A percentile compares a stretch with the other conserved stretches of the same genome.
Conservation (phyloP, 2,329 filamentous ascomycete genomes). For the Metarhizium humberi region DNA sequence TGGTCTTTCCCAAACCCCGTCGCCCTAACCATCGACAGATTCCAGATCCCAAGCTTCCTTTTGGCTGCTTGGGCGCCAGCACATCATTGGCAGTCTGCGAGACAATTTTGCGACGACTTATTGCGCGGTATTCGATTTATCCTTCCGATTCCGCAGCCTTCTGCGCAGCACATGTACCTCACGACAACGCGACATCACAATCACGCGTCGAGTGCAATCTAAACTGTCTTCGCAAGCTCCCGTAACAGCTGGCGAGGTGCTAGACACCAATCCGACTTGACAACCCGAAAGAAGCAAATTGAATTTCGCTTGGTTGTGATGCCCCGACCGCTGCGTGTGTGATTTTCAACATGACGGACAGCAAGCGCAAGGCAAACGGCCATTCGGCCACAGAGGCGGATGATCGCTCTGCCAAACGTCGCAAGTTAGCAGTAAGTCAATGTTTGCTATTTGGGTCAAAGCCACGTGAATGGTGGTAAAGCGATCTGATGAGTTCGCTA, state of each 20-base stretch:
- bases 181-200: conserved; percentile 9
- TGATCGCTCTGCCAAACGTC: conserved; percentile 47
- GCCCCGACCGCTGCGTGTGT: conserved; percentile 15
- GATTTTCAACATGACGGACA: conserved; percentile 35
- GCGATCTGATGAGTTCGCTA: background rate
- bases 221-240: background rate
- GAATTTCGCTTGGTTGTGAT: conserved; percentile 14
- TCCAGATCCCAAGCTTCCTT: background rate
- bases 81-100: background rate
- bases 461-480: background rate
- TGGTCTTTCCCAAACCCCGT: conserved; percentile 2
- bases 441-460: background rate
- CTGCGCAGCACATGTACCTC: conserved; percentile 1
- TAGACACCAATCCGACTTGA: background rate
- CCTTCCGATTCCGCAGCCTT: conserved; percentile 1
- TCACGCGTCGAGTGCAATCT: conserved; percentile 12
- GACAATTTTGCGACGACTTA: background rate
- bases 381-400: conserved; percentile 34
- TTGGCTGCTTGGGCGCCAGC: background rate
- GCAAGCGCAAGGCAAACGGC: conserved; percentile 47
- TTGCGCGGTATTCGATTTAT: background rate
- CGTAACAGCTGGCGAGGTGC: background rate
- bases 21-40: background rate
- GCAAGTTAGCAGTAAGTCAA: conserved; percentile 39
- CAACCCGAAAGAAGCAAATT: conserved; percentile 8